Conservation (phyloP, 495 filamentous ascomycete genomes). For the Xylaria cubensis region DNA sequence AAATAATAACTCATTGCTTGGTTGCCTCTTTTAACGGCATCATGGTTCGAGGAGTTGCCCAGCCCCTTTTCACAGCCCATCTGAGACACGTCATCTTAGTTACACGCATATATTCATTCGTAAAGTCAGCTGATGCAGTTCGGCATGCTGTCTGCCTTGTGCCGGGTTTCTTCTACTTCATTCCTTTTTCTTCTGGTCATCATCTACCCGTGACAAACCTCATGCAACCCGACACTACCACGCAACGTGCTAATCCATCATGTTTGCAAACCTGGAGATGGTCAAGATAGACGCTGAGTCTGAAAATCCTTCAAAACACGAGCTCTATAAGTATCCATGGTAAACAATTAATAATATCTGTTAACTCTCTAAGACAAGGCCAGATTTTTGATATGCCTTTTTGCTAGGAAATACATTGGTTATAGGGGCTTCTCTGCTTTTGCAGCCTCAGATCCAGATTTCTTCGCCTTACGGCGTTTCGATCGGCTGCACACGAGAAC, state of each 20-base stretch:
- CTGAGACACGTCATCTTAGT: too few species aligned
- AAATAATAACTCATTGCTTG: too few species aligned
- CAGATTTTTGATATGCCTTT: not conserved
- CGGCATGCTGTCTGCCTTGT: too few species aligned
- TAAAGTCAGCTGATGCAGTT: too few species aligned
- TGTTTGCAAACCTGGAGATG: not conserved
- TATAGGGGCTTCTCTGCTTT: not conserved
- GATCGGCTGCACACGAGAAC: conserved; percentile 1
- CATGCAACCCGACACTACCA: too few species aligned
- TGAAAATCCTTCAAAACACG: not conserved
- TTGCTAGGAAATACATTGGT: conserved; percentile 11
- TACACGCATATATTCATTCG: too few species aligned
- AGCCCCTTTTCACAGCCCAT: too few species aligned
- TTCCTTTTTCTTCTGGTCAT: too few species aligned
- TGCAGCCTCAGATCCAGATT: not conserved
- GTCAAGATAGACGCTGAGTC: not conserved
- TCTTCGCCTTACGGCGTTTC: conserved; percentile 8
- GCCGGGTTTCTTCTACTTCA: too few species aligned
- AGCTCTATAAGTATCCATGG: conserved; percentile 5
- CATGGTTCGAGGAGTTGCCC: too few species aligned
- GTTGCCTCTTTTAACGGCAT: too few species aligned
- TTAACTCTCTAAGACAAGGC: not conserved
- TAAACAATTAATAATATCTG: not conserved
- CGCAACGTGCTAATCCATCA: not conserved
- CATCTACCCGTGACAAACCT: too few species aligned